These are phyloP conservation scores for Lathyrus tuberosus DNA, from an alignment of 306 rosid genomes.

Conservation along the genomic window DNA sequence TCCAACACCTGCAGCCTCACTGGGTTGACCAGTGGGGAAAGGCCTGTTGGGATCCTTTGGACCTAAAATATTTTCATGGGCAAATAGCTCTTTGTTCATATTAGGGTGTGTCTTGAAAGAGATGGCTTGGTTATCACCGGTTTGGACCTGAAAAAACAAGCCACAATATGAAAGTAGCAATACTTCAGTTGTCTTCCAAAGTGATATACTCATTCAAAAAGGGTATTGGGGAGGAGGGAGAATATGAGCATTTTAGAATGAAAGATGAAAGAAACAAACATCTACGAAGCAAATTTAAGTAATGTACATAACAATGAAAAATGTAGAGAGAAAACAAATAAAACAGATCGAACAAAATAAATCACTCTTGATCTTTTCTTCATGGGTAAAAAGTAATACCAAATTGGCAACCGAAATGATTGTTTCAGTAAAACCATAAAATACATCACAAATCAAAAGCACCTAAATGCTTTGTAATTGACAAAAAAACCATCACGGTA, in stretches of 20 bases:
- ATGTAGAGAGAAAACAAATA: slow-evolving; percentile 14
- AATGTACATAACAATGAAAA: slow-evolving; percentile 15
- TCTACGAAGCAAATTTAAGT: neutral
- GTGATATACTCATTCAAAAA: neutral
- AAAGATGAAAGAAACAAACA: neutral
- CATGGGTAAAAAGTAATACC: neutral
- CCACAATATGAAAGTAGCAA: slow-evolving; percentile 9
- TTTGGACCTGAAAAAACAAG: slow-evolving; percentile 72
- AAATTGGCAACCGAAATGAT: neutral
- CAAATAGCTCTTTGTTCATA: slow-evolving; percentile 91
- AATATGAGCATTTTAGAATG: slow-evolving; percentile 6
- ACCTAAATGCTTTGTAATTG: too few species aligned
- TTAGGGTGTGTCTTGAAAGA: slow-evolving; percentile 98
- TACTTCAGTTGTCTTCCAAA: too few species aligned
- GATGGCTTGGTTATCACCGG: slow-evolving; percentile 79
- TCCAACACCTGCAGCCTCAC: slow-evolving; percentile 85
- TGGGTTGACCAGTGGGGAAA: slow-evolving; percentile 85
- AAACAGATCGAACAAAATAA: slow-evolving; percentile 3
- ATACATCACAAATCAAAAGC: too few species aligned
- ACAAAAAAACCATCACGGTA: too few species aligned
- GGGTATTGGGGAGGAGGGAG: neutral
- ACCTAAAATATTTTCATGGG: slow-evolving; percentile 69
- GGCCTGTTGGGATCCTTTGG: slow-evolving; percentile 85
- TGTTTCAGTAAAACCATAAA: too few species aligned
- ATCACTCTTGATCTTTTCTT: slow-evolving; percentile 4